Conservation (phyloP, 331 rosid genomes). For the Pyracantha coccinea region DNA sequence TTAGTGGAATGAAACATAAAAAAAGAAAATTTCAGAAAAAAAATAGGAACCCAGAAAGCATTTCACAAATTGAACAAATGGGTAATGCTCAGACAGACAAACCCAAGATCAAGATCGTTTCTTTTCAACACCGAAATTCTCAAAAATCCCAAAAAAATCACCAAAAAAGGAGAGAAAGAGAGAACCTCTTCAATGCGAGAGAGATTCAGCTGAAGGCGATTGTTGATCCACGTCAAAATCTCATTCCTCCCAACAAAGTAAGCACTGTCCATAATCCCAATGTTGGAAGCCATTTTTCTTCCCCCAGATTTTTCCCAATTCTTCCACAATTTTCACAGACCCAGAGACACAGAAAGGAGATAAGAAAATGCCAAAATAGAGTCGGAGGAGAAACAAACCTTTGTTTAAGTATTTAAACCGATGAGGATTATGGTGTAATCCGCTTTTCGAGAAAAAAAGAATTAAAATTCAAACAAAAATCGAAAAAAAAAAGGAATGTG, state of each 20-base stretch:
- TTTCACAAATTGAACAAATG: neutral
- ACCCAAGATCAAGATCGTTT: slow-evolving; percentile 5
- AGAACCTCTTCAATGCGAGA: slow-evolving; percentile 85
- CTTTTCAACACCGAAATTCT: neutral
- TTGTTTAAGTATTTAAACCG: neutral
- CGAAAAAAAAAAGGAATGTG: neutral
- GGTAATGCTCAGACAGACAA: neutral
- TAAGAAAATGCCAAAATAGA: neutral
- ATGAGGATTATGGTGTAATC: slow-evolving; percentile 5
- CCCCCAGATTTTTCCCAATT: slow-evolving; percentile 1
- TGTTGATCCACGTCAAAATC: slow-evolving; percentile 90
- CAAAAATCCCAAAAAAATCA: neutral
- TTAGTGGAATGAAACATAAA: neutral
- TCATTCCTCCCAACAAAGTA: slow-evolving; percentile 95
- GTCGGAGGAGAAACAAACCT: neutral
- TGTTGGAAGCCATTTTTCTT: slow-evolving; percentile 62
- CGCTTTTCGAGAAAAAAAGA: neutral
- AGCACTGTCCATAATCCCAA: slow-evolving; percentile 91
- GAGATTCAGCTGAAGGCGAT: slow-evolving; percentile 77
- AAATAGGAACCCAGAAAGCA: neutral
- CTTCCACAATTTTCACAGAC: slow-evolving; percentile 6
- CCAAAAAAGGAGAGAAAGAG: neutral
- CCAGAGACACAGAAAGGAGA: neutral
- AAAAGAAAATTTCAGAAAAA: neutral
- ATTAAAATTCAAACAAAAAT: neutral